Percentiles rank a stretch among this genome's conserved stretches.
Conservation (phyloP, 169 alveolate genomes). For the Plasmodium vivax region DNA sequence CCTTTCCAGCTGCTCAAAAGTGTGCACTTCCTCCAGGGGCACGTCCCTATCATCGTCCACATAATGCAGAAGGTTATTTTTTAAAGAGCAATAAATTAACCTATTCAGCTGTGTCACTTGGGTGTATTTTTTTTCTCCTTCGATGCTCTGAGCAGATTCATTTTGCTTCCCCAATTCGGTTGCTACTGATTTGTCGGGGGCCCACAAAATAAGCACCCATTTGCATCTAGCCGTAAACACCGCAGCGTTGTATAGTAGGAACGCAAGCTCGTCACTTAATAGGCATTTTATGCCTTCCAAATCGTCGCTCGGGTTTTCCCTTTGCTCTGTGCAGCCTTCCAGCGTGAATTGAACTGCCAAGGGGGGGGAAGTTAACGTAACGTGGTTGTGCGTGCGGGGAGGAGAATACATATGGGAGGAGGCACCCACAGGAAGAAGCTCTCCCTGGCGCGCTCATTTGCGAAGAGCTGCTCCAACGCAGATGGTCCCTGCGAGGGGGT, state of each 20-base stretch:
- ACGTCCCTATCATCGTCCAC: constrained; percentile 5
- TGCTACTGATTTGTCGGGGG: constrained; percentile 17
- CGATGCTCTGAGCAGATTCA: background rate
- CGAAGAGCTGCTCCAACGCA: background rate
- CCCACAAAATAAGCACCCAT: constrained; percentile 45
- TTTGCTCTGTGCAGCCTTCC: constrained; percentile 26
- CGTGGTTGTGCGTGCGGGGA: background rate
- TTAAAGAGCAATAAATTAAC: constrained; percentile 27
- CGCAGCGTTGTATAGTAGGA: constrained; percentile 11
- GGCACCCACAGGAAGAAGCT: no score
- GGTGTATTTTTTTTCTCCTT: constrained; percentile 11
- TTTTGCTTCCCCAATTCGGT: background rate
- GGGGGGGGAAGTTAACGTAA: background rate
- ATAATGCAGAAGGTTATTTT: constrained; percentile 25
- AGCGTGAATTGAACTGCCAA: constrained; percentile 32
- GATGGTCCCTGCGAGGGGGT: background rate
- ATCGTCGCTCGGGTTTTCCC: constrained; percentile 10
- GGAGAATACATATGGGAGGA: background rate
- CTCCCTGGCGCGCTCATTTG: background rate
- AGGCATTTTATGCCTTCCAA: constrained; percentile 13
- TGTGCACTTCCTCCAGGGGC: constrained; percentile 12
- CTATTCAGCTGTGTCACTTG: constrained; percentile 6
- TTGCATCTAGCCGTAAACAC: constrained; percentile 7
- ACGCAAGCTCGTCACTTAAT: constrained; percentile 16
- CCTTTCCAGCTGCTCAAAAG: constrained; percentile 22